Conservation (phyloP, 2,329 filamentous ascomycete genomes). For the Aspergillus clavatus region DNA sequence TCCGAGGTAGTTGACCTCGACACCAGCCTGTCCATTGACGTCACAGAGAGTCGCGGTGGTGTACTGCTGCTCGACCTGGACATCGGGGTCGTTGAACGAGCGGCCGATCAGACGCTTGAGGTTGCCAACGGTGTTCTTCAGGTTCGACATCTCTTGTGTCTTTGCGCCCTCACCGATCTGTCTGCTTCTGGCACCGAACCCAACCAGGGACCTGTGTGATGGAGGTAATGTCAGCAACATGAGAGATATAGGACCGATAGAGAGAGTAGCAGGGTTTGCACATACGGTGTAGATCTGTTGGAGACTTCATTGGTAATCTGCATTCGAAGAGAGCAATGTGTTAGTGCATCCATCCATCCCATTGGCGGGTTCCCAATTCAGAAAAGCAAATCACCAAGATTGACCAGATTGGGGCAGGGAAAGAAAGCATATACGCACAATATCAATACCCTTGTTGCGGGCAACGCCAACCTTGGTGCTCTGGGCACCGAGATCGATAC, state of each 20-base stretch:
- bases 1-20: conserved; percentile 86
- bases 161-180: conserved; percentile 94
- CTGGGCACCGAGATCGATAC: conserved; percentile 91
- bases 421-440: conserved; percentile 62
- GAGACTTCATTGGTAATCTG: conserved; percentile 99
- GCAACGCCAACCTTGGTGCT: conserved; percentile 98
- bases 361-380: no score
- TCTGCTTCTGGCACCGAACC: conserved; percentile 88
- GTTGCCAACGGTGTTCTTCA: conserved; percentile 95
- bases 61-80: conserved; percentile 87
- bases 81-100: conserved; percentile 80
- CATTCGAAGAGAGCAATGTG: conserved; percentile 13
- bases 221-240: conserved; percentile 13
- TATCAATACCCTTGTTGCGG: conserved; percentile 97
- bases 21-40: conserved; percentile 88
- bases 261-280: conserved; percentile 27
- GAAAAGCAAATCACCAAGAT: no score
- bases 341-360: conserved; percentile 11
- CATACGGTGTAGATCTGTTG: conserved; percentile 96
- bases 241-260: conserved; percentile 11
- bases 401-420: conserved; percentile 8
- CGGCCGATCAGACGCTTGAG: conserved; percentile 92
- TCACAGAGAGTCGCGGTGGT: conserved; percentile 83
- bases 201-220: conserved; percentile 75
- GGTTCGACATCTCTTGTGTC: conserved; percentile 98